A percentile compares a stretch with the other conserved stretches of the same genome.
Evolutionary conservation across 345 rosid genomes (phyloP).

Genomic region (Carallia pectinifolia): DNA sequence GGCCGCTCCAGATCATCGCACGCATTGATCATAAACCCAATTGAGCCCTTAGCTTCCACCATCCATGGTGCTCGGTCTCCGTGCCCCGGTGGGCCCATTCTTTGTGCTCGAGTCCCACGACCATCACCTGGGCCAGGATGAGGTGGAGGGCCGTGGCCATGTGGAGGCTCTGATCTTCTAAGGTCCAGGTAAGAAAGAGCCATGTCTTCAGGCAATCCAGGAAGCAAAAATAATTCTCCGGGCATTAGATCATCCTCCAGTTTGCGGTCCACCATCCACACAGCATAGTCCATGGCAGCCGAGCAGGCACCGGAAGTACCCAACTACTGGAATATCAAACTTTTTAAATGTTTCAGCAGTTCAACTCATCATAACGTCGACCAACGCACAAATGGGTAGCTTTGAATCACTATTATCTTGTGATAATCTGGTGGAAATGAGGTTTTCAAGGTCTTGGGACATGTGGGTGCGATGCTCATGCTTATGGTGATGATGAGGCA

Average conservation of each 20-base stretch:
- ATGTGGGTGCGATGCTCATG: slow-evolving; percentile 4
- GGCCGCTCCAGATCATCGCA: slow-evolving; percentile 38
- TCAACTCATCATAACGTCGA: slow-evolving; percentile 47
- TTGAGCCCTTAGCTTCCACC: slow-evolving; percentile 16
- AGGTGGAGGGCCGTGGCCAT: slow-evolving; percentile 6
- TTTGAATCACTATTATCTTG: background rate
- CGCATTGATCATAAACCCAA: slow-evolving; percentile 36
- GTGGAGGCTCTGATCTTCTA: slow-evolving; percentile 8
- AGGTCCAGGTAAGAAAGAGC: slow-evolving; percentile 29
- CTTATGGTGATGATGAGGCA: background rate
- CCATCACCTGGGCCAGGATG: background rate
- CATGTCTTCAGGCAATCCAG: slow-evolving; percentile 38
- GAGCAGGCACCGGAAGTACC: slow-evolving; percentile 38
- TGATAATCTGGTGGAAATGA: slow-evolving; percentile 12
- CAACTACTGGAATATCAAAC: slow-evolving; percentile 16
- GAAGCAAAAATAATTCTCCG: slow-evolving; percentile 28
- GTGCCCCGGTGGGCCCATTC: slow-evolving; percentile 31
- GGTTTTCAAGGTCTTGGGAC: slow-evolving; percentile 21
- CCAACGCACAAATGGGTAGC: slow-evolving; percentile 25
- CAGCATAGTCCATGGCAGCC: slow-evolving; percentile 29
- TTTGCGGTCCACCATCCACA: slow-evolving; percentile 18
- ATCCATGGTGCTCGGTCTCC: slow-evolving; percentile 40
- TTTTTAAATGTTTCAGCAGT: slow-evolving; percentile 8
- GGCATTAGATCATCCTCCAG: slow-evolving; percentile 21
- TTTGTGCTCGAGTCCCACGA: background rate